Evolutionary conservation across 257 asterid species (phyloP).

Genomic region (Ocimum tenuiflorum): DNA sequence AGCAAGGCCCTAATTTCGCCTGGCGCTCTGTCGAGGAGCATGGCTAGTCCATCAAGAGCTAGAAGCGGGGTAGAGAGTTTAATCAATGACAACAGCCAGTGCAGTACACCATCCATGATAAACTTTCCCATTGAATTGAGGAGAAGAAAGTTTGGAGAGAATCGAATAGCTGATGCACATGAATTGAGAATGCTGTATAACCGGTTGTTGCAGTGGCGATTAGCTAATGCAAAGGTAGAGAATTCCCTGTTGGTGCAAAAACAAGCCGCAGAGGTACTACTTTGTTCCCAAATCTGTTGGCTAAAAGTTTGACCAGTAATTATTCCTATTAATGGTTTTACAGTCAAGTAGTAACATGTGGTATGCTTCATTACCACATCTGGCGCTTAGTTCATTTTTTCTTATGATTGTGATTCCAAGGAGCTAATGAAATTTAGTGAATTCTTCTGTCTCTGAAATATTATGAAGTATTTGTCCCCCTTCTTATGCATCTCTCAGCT

Average conservation of each 20-base stretch:
- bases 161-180: conserved; percentile 57
- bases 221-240: conserved; percentile 60
- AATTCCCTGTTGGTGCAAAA: conserved; percentile 44
- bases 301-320: neutral
- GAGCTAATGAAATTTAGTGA: neutral
- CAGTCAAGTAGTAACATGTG: neutral
- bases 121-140: conserved; percentile 56
- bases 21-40: conserved; percentile 42
- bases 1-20: conserved; percentile 34
- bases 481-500: neutral
- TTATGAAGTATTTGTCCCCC: neutral
- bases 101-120: conserved; percentile 48
- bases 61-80: conserved; percentile 38
- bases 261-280: conserved; percentile 60
- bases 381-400: neutral
- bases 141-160: conserved; percentile 69
- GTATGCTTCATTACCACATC: neutral
- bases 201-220: conserved; percentile 78
- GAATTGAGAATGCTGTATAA: conserved; percentile 60
- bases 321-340: neutral
- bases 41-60: conserved; percentile 54
- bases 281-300: neutral
- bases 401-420: neutral
- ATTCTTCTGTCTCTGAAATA: neutral
- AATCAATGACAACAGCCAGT: conserved; percentile 22